Evolutionary conservation across 2,329 filamentous ascomycete species (phyloP).

Genomic region (Aspergillus floridensis): DNA sequence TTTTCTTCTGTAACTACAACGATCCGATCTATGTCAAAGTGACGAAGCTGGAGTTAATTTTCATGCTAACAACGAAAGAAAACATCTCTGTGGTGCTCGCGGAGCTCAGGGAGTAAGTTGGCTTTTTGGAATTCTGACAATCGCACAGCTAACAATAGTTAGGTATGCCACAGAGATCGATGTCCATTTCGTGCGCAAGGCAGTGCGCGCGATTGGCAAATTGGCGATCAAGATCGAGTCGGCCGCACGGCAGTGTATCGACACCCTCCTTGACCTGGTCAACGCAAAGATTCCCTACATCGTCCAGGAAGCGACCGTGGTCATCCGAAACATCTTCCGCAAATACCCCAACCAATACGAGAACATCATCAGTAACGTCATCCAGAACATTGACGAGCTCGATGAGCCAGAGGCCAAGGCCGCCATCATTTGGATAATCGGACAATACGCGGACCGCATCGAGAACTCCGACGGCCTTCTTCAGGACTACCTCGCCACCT

Average conservation of each 20-base stretch:
- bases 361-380: conserved; percentile 91
- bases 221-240: conserved; percentile 98
- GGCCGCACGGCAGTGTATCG: conserved; percentile 85
- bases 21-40: conserved; percentile 99
- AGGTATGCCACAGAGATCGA: conserved; percentile 94
- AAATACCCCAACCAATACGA: conserved; percentile 99
- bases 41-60: conserved; percentile 96
- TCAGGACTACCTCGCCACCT: conserved; percentile 92
- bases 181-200: conserved; percentile 97
- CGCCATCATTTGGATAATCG: conserved; percentile 99
- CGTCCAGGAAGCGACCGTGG: conserved; percentile 96
- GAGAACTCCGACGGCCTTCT: conserved; percentile 93
- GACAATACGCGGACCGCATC: conserved; percentile 94
- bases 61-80: conserved; percentile 93
- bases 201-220: conserved; percentile 95
- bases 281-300: conserved; percentile 99
- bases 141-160: conserved; percentile 7
- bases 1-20: conserved; percentile 99
- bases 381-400: conserved; percentile 91
- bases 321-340: conserved; percentile 98
- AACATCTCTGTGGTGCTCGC: conserved; percentile 96
- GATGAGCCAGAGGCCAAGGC: conserved; percentile 98
- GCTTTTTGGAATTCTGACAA: not conserved
- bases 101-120: conserved; percentile 76
- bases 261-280: conserved; percentile 85